Evolutionary conservation across 495 filamentous ascomycete genomes (phyloP), one percentile per base, ranked within the genome.

Genomic region (Tuber calosporum): DNA sequence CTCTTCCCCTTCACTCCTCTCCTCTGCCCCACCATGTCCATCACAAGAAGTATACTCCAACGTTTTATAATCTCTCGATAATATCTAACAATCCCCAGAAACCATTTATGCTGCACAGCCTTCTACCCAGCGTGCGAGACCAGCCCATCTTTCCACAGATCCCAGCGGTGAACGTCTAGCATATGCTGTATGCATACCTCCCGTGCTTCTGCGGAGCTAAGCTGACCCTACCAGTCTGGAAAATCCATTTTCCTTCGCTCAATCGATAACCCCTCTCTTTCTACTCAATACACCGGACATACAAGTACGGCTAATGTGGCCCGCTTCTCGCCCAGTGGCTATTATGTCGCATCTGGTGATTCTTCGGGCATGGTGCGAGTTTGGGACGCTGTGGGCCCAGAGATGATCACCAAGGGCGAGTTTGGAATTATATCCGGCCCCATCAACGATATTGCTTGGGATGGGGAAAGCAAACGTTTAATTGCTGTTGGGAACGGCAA

Each of bases 371-470:
- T 86, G 66, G 92, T 98, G 53, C 86, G 91, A 70, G 92, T 99
- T 17, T 99, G 95, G 95, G 93, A 97, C 81, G 87, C 85, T 70
- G 53, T 74, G 19, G 86, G 87, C 22, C 85, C 87, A 38, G 86
- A 87, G 30, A 74, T 80, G 42, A 82, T 84, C 67, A 88, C 86
- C 70, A 89, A 88, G 86, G 90, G 94, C 71, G 95, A 98, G 82
- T 98, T 97, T 83, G 88, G 88, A 75, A 97, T 97, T 82, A 93
- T 98, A 77, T 94, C 92, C 69, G 96, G 95, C 42, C 90, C 92
- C 67, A 96, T 99, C 82, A 95, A 95, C 82, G 95, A 98, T 81
- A 85, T 99, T 68, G 93, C 94, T 17, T 99, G 95, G 94, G 95
- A 98, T 82, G 96, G 94, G 67, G 95, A 99, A 82, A 94, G 91